These are phyloP conservation scores for Gastrolobium bilobum DNA, from an alignment of 306 rosid species.

Conservation along the genomic window DNA sequence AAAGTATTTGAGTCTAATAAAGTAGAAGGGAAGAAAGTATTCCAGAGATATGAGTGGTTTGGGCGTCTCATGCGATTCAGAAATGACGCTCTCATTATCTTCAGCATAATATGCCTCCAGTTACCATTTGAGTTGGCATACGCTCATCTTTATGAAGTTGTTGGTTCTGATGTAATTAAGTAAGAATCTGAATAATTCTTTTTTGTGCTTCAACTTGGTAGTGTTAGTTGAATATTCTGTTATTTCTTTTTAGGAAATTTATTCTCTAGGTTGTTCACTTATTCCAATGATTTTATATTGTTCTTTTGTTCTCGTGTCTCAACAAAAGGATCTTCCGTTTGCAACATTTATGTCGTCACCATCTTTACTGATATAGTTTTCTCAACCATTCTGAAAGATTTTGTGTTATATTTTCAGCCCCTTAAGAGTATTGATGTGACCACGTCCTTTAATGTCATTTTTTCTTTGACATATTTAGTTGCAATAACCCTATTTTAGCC, in stretches of 20 bases:
- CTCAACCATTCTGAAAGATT: neutral
- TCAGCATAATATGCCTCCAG: slow-evolving; percentile 95
- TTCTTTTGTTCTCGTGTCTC: slow-evolving; percentile 1
- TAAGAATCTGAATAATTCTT: slow-evolving; percentile 57
- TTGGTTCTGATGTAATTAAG: slow-evolving; percentile 71
- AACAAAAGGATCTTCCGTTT: slow-evolving; percentile 10
- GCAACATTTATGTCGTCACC: slow-evolving; percentile 2
- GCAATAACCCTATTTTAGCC: neutral
- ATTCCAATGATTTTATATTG: slow-evolving; percentile 17
- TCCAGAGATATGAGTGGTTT: slow-evolving; percentile 89
- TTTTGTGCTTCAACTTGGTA: slow-evolving; percentile 37
- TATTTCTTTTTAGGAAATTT: neutral
- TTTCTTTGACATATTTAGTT: neutral
- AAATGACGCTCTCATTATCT: slow-evolving; percentile 81
- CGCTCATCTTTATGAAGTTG: slow-evolving; percentile 89
- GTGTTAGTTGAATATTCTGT: slow-evolving; percentile 36
- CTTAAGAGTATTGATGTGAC: neutral
- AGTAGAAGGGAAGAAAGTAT: slow-evolving; percentile 69
- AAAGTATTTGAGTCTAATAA: slow-evolving; percentile 70
- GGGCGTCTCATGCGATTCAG: slow-evolving; percentile 86
- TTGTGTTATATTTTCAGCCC: neutral
- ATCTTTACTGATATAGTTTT: slow-evolving; percentile 5
- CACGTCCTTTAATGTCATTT: neutral
- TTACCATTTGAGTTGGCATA: slow-evolving; percentile 96
- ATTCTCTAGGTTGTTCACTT: neutral